Evolutionary conservation across 305 asterid genomes (phyloP).

Genomic region (Ilex paraguariensis): DNA sequence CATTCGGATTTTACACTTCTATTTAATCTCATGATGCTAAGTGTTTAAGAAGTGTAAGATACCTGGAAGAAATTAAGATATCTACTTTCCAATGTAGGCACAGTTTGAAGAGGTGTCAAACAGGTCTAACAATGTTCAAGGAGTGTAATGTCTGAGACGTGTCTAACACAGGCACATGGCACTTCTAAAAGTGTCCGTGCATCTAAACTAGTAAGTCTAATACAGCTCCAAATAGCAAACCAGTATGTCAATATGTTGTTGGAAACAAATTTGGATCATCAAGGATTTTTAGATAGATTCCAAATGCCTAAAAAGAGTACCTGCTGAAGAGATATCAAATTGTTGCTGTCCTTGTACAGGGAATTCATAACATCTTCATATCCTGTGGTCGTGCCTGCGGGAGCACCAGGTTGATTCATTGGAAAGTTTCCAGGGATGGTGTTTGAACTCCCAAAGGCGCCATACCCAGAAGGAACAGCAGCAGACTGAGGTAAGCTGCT

Average conservation of each 20-base stretch:
- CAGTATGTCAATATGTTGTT: not conserved
- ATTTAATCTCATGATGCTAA: too few relatives aligned
- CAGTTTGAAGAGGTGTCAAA: too few relatives aligned
- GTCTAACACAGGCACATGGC: not conserved
- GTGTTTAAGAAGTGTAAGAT: too few relatives aligned
- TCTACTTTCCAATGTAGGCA: too few relatives aligned
- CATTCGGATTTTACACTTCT: too few relatives aligned
- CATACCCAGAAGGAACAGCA: slow-evolving; percentile 68
- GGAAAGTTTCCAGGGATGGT: slow-evolving; percentile 62
- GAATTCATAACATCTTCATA: slow-evolving; percentile 76
- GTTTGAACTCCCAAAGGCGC: slow-evolving; percentile 50
- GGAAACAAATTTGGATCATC: not conserved
- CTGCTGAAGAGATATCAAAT: slow-evolving; percentile 80
- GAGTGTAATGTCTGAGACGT: not conserved
- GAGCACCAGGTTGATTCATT: slow-evolving; percentile 60
- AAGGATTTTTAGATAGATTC: not conserved
- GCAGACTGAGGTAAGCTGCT: slow-evolving; percentile 77
- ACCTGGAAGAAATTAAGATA: too few relatives aligned
- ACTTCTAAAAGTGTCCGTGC: not conserved
- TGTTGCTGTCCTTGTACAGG: slow-evolving; percentile 78
- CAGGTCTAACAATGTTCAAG: too few relatives aligned
- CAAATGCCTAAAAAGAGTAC: slow-evolving; percentile 24
- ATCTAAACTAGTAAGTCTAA: not conserved
- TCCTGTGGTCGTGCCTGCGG: slow-evolving; percentile 53
- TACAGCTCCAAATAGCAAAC: not conserved